Percentiles rank a stretch among this genome's conserved stretches.
phyloP scores from a whole-genome alignment of 108 stramenopile genomes.

The Schizochytrium sp. region DNA sequence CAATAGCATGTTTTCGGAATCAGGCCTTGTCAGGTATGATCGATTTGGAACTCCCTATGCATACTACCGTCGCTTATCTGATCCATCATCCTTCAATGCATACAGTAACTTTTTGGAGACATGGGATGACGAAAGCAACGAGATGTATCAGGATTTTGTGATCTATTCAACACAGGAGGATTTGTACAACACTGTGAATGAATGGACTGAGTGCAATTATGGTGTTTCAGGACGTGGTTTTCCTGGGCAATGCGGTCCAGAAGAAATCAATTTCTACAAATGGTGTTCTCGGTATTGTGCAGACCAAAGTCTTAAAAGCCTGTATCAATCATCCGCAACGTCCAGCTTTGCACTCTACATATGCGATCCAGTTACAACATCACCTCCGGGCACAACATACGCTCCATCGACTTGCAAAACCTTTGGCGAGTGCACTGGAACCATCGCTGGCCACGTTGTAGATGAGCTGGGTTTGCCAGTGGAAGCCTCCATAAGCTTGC shows the following conservation, averaged over 20 bases:
- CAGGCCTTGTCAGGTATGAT: slow-evolving; percentile 22
- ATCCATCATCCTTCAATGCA: not conserved
- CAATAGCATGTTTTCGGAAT: not conserved
- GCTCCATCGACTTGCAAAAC: no score
- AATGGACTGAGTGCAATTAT: not conserved
- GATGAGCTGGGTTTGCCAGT: no score
- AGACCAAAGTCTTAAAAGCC: not conserved
- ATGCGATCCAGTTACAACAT: no score
- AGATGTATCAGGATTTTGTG: not conserved
- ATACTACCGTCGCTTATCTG: not conserved
- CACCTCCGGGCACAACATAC: no score
- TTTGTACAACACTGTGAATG: not conserved
- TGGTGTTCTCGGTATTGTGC: not conserved
- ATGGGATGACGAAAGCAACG: not conserved
- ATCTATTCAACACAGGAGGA: not conserved
- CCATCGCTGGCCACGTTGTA: no score
- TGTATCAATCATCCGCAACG: no score
- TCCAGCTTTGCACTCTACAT: no score
- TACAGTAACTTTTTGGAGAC: slow-evolving; percentile 23
- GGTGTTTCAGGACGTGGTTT: not conserved
- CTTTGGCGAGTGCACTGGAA: no score
- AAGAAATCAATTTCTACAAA: no score
- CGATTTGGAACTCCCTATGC: slow-evolving; percentile 10
- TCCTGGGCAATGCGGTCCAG: not conserved
- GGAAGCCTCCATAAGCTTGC: no score